Evolutionary conservation across 192 early-diverging fungal genomes (phyloP), one percentile per base, ranked within the genome.

Genomic region (Rhizophagus sp.): DNA sequence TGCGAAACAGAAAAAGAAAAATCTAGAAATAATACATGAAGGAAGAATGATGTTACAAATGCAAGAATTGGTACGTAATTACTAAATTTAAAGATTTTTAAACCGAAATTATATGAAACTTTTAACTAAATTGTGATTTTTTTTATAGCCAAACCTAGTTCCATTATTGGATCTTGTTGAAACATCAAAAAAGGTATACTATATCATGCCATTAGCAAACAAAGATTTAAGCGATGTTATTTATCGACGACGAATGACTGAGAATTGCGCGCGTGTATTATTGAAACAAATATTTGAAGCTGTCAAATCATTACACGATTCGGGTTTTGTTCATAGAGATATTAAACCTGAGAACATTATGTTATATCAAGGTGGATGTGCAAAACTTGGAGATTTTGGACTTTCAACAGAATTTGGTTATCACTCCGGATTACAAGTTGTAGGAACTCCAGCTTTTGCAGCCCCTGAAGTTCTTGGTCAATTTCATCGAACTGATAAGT

Each of bases 341-440:
- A 76, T 76, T 17, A 76, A 76, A 25, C 75, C 75, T 9, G 75
- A 76, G n/a, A 76, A 76, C n/a, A 76, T 76, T n/a, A 44, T 76
- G 75, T 76, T 76, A 44, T 76, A 76, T 36, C 41, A 76, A 76
- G 75, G 34, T 64, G 75, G 47, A 27, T 64, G 25, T 41, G 75
- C 75, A 22, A 76, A 76, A 44, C 62, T 76, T 39, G 75, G 75
- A 5, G 75, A 76, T 44, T 76, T 76, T 64, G 75, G 75, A 3
- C 39, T 76, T 30, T 41, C 75, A 19, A 76, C 57, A 2, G 75
- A 76, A 63, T 76, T 76, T 25, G 75, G 75, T 13, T 76, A 64
- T 64, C 75, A 76, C 17, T 76, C 75, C 13, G 75, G 75, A 24
- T 76, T 76, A 64, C 75, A 76, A 63, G 75, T 76, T 9, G 75